A percentile compares a stretch with the other conserved stretches of the same genome.
phyloP scores from a whole-genome alignment of 1,139 yeast genomes.

The Arxiozyma heterogenica region DNA sequence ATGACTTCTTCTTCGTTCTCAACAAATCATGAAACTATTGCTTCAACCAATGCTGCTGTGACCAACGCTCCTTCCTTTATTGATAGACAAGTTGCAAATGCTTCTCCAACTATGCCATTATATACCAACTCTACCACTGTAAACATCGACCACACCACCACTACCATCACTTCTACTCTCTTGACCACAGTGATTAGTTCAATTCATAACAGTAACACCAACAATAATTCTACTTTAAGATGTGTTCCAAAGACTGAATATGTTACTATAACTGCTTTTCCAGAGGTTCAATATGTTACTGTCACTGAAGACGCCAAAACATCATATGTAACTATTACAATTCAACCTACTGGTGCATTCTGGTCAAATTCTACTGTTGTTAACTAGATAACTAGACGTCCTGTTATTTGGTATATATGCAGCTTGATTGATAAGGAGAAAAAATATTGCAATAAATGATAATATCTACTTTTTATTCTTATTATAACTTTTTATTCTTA shows the following conservation, averaged over 20 bases:
- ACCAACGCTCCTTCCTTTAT: background rate
- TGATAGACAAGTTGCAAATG: background rate
- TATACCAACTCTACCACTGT: background rate
- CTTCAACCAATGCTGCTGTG: constrained; percentile 8
- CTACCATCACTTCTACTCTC: constrained; percentile 14
- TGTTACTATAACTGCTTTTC: constrained; percentile 23
- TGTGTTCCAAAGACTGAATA: constrained; percentile 18
- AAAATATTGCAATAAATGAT: too few species aligned
- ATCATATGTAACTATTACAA: constrained; percentile 7
- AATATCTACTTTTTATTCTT: too few species aligned
- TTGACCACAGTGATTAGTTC: constrained; percentile 17
- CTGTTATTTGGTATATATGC: background rate
- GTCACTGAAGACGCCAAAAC: constrained; percentile 8
- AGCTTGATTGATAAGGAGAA: background rate
- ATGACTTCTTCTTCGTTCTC: constrained; percentile 7
- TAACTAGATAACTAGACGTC: constrained; percentile 1
- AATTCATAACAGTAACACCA: constrained; percentile 2
- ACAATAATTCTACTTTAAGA: background rate
- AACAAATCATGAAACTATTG: constrained; percentile 6
- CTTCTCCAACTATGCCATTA: background rate
- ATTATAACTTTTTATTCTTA: too few species aligned
- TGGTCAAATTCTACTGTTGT: constrained; percentile 10
- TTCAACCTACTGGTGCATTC: constrained; percentile 1
- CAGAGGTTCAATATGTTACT: constrained; percentile 10
- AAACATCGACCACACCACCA: constrained; percentile 6